A percentile compares a stretch with the other conserved stretches of the same genome.
phyloP scores from a whole-genome alignment of 306 rosid species.

The Vachellia collinsii region DNA sequence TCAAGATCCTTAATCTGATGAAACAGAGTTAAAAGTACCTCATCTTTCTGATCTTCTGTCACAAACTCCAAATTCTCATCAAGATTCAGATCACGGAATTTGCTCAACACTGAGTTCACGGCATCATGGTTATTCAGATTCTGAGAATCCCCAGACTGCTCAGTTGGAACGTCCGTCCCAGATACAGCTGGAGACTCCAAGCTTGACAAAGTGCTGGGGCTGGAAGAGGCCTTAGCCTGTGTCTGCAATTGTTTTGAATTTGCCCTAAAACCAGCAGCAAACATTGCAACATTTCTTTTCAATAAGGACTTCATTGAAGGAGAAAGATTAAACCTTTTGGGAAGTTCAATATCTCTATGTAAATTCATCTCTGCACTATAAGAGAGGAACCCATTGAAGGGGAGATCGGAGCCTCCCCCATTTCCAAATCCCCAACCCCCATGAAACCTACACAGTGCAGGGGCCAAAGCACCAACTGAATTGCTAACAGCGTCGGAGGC shows the following conservation, averaged over 20 bases:
- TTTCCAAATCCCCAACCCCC: slow-evolving; percentile 95
- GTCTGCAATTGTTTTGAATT: slow-evolving; percentile 65
- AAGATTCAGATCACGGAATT: slow-evolving; percentile 85
- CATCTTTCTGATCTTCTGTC: slow-evolving; percentile 91
- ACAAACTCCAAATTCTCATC: slow-evolving; percentile 79
- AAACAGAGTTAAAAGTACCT: slow-evolving; percentile 69
- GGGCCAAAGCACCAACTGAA: slow-evolving; percentile 60
- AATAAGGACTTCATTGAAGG: slow-evolving; percentile 82
- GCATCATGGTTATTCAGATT: slow-evolving; percentile 65
- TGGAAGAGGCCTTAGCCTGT: slow-evolving; percentile 42
- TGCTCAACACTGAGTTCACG: slow-evolving; percentile 74
- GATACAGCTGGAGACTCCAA: slow-evolving; percentile 52
- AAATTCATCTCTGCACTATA: slow-evolving; percentile 60
- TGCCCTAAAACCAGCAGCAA: slow-evolving; percentile 97
- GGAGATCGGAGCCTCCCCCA: slow-evolving; percentile 67
- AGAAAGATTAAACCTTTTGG: slow-evolving; percentile 89
- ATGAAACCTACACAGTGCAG: slow-evolving; percentile 77
- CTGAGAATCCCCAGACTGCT: slow-evolving; percentile 55
- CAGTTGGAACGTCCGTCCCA: slow-evolving; percentile 48
- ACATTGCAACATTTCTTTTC: slow-evolving; percentile 85
- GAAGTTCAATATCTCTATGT: slow-evolving; percentile 81
- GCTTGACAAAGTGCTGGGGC: slow-evolving; percentile 31
- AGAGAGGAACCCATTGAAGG: slow-evolving; percentile 55
- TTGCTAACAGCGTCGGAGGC: slow-evolving; percentile 49
- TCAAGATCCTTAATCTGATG: slow-evolving; percentile 91